Conservation (phyloP, 257 asterid genomes). For the Nicotiana tabacum region DNA sequence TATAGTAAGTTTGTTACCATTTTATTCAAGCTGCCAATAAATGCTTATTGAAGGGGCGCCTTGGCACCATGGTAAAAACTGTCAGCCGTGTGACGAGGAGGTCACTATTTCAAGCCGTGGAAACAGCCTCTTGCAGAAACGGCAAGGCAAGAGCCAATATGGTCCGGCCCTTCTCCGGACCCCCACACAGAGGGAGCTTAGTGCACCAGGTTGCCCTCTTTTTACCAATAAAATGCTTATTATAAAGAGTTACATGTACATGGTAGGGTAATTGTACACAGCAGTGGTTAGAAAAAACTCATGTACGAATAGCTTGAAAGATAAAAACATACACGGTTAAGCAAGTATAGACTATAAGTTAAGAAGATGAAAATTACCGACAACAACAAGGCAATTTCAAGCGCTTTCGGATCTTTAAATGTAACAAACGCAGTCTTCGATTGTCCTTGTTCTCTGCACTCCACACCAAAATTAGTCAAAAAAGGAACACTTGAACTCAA, state of each 20-base stretch:
- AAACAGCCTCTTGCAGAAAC: too few relatives aligned
- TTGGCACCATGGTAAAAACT: too few relatives aligned
- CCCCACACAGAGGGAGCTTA: too few relatives aligned
- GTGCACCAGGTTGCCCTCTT: too few relatives aligned
- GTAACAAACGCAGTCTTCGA: conserved; percentile 75
- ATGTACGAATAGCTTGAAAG: not conserved
- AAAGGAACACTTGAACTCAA: not conserved
- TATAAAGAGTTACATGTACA: not conserved
- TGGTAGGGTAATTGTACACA: not conserved
- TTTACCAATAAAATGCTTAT: not conserved
- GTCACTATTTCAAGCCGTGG: too few relatives aligned
- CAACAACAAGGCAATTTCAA: conserved; percentile 83
- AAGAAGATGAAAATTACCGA: conserved; percentile 44
- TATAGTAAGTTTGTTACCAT: not conserved
- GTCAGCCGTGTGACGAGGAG: too few relatives aligned
- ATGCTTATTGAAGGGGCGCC: too few relatives aligned
- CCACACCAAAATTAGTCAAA: conserved; percentile 11
- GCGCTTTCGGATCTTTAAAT: conserved; percentile 83
- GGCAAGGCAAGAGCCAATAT: too few relatives aligned
- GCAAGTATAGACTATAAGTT: not conserved
- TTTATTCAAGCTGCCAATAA: not conserved
- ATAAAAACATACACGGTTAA: not conserved
- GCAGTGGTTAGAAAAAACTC: not conserved
- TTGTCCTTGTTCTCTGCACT: conserved; percentile 59
- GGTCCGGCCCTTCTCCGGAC: too few relatives aligned